Evolutionary conservation across 805 yeast genomes (phyloP).

Genomic region (Kazachstania martiniae): DNA sequence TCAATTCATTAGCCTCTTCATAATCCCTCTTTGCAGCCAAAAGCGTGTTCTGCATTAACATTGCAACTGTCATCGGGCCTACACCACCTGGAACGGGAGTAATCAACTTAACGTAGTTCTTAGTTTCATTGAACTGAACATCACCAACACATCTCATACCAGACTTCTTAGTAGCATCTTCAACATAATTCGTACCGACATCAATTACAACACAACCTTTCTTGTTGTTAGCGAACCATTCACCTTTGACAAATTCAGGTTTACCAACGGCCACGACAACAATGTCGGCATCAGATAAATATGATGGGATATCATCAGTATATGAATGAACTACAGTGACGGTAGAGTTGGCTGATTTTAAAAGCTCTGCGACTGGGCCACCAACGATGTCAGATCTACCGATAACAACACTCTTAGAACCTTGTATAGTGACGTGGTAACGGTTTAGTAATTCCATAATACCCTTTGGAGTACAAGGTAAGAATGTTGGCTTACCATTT

Average conservation of each 20-base stretch:
- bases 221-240: constrained; percentile 46
- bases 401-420: constrained; percentile 79
- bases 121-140: constrained; percentile 51
- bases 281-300: constrained; percentile 65
- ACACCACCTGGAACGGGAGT: constrained; percentile 94
- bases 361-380: constrained; percentile 77
- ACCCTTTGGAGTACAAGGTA: constrained; percentile 96
- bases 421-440: constrained; percentile 56
- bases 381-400: constrained; percentile 97
- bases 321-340: constrained; percentile 80
- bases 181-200: constrained; percentile 72
- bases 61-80: constrained; percentile 87
- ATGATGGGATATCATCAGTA: constrained; percentile 48
- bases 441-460: constrained; percentile 68
- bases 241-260: constrained; percentile 61
- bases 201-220: constrained; percentile 61
- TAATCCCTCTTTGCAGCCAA: constrained; percentile 48
- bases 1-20: constrained; percentile 5
- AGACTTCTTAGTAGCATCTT: constrained; percentile 52
- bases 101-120: constrained; percentile 32
- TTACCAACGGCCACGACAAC: constrained; percentile 74
- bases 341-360: constrained; percentile 72
- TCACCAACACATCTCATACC: constrained; percentile 73
- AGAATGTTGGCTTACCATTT: constrained; percentile 70
- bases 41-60: constrained; percentile 62